Conservation (phyloP, 352 stramenopile genomes). For the Pythium sp. region DNA sequence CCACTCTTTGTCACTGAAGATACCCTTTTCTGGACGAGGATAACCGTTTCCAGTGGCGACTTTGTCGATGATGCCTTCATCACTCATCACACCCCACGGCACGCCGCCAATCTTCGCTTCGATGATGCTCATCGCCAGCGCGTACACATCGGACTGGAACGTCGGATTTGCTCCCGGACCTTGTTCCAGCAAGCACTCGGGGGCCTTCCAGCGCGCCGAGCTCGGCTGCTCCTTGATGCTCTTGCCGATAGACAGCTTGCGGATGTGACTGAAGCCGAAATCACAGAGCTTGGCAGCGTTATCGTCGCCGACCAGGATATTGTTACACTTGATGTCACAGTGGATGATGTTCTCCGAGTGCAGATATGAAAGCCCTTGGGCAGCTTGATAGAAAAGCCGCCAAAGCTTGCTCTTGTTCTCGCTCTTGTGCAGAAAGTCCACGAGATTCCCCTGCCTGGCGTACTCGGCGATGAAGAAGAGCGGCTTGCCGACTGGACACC, state of each 20-base stretch:
- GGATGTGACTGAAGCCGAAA: conserved; percentile 35
- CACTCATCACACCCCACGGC: background rate
- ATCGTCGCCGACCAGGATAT: conserved; percentile 63
- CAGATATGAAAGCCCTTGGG: conserved; percentile 62
- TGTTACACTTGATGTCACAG: conserved; percentile 86
- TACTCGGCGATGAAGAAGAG: conserved; percentile 22
- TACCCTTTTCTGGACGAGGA: background rate
- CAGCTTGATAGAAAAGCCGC: conserved; percentile 30
- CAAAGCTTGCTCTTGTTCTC: conserved; percentile 15
- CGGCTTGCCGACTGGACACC: conserved; percentile 34
- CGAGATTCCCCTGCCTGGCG: background rate
- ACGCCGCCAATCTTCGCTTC: conserved; percentile 5
- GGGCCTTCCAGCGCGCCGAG: conserved; percentile 32
- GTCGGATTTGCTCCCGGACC: background rate
- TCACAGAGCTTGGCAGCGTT: conserved; percentile 35
- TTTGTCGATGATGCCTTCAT: conserved; percentile 16
- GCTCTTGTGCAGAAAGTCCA: background rate
- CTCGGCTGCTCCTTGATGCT: conserved; percentile 22
- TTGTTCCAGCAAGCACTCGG: conserved; percentile 30
- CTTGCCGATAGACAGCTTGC: conserved; percentile 21
- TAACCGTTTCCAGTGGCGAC: conserved; percentile 1
- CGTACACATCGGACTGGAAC: conserved; percentile 5
- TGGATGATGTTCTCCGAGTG: conserved; percentile 69
- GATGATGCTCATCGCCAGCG: conserved; percentile 14
- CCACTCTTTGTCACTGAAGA: conserved; percentile 11